These are phyloP conservation scores for Pelargonium citronellum DNA, from an alignment of 441 rosid species.

Conservation along the genomic window DNA sequence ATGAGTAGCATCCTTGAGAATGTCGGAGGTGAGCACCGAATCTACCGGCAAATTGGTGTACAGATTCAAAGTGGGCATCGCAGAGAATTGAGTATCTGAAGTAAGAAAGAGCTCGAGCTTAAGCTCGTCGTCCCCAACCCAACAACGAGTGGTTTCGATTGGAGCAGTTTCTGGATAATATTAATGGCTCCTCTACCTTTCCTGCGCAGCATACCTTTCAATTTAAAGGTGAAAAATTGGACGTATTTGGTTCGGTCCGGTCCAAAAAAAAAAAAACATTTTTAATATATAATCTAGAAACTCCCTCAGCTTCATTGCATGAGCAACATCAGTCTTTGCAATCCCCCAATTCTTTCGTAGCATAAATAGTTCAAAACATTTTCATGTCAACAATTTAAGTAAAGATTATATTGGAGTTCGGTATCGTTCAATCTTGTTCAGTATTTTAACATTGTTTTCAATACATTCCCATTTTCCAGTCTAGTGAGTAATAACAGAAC, in stretches of 20 bases:
- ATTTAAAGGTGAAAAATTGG: neutral
- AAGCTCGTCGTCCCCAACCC: too few species aligned
- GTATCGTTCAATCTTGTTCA: too few species aligned
- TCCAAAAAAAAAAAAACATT: neutral
- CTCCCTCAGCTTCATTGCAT: too few species aligned
- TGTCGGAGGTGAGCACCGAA: conserved; percentile 70
- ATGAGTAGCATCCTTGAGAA: conserved; percentile 84
- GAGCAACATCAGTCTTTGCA: too few species aligned
- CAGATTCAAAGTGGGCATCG: conserved; percentile 79
- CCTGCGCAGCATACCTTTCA: neutral
- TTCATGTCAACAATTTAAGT: too few species aligned
- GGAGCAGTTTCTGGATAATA: neutral
- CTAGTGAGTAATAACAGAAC: neutral
- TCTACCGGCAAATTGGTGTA: conserved; percentile 81
- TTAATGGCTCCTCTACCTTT: neutral
- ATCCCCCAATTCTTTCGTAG: too few species aligned
- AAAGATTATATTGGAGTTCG: too few species aligned
- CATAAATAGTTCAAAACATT: too few species aligned
- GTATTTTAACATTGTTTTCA: neutral
- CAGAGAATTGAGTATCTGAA: neutral
- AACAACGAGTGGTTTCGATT: neutral
- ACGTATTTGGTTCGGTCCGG: neutral
- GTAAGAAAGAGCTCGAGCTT: neutral
- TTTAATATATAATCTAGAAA: too few species aligned
- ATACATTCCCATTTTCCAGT: neutral